phyloP scores from a whole-genome alignment of 306 rosid species.

The Styphnolobium japonicum region DNA sequence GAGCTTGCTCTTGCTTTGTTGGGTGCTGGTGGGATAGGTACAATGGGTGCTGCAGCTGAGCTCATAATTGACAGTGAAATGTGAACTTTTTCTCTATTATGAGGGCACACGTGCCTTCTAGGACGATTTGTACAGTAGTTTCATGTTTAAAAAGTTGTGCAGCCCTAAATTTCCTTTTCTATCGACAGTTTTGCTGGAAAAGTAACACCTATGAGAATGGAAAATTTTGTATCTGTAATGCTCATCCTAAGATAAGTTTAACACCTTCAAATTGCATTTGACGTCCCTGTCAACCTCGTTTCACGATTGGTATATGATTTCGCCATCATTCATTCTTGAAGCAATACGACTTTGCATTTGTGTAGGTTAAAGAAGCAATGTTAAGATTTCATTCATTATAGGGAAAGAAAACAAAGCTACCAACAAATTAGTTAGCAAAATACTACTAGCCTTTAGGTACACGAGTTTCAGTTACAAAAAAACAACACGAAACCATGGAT shows the following conservation, averaged over 20 bases:
- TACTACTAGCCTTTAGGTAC: too few species aligned
- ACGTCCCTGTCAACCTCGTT: not conserved
- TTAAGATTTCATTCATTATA: too few species aligned
- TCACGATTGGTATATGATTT: not conserved
- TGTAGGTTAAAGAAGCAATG: too few species aligned
- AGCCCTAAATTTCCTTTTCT: not conserved
- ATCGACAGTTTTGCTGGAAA: constrained; percentile 21
- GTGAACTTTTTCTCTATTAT: constrained; percentile 20
- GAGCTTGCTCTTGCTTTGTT: constrained; percentile 88
- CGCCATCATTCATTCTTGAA: too few species aligned
- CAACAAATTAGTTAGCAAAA: too few species aligned
- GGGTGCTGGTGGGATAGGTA: constrained; percentile 63
- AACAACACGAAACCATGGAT: too few species aligned
- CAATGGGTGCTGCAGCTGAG: constrained; percentile 92
- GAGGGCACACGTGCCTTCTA: not conserved
- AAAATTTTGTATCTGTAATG: constrained; percentile 18
- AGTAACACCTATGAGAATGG: constrained; percentile 1
- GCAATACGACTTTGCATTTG: too few species aligned
- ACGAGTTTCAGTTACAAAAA: too few species aligned
- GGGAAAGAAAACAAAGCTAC: too few species aligned
- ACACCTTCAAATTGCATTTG: not conserved
- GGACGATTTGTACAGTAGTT: constrained; percentile 29
- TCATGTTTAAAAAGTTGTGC: constrained; percentile 23
- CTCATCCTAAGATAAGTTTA: not conserved
- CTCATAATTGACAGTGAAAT: constrained; percentile 59